phyloP scores from a whole-genome alignment of 2,329 filamentous ascomycete species.

The Metarhizium robertsii region DNA sequence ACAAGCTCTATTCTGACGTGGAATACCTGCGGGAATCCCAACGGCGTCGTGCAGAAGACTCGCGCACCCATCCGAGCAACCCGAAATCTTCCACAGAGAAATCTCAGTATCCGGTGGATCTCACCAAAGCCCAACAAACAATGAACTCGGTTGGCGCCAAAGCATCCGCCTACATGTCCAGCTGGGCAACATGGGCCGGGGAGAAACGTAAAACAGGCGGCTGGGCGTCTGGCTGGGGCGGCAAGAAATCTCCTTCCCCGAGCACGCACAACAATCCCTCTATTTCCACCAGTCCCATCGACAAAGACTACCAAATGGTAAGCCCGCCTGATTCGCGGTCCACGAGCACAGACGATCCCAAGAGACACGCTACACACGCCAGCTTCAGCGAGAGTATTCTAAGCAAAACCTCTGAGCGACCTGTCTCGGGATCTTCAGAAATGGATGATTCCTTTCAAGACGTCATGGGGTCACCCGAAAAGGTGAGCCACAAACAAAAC shows the following conservation, averaged over 20 bases:
- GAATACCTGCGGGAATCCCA: conserved; percentile 49
- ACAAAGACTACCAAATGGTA: conserved; percentile 27
- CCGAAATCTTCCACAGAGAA: conserved; percentile 6
- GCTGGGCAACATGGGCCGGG: conserved; percentile 61
- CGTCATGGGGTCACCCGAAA: neutral
- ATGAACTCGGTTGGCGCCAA: conserved; percentile 41
- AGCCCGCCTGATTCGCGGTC: conserved; percentile 19
- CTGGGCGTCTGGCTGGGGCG: conserved; percentile 32
- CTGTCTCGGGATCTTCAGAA: neutral
- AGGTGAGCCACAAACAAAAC: conserved; percentile 1
- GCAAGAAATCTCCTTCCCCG: conserved; percentile 18
- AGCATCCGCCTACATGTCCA: conserved; percentile 56
- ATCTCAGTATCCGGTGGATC: conserved; percentile 14
- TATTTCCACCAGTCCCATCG: conserved; percentile 26
- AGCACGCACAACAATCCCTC: conserved; percentile 14
- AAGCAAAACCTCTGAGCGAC: conserved; percentile 4
- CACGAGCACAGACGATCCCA: conserved; percentile 18
- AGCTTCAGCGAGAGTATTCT: conserved; percentile 12
- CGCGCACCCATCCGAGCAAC: conserved; percentile 10
- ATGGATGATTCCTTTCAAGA: neutral
- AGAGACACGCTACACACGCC: conserved; percentile 25
- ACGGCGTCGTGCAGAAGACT: conserved; percentile 31
- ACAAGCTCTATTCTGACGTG: conserved; percentile 82
- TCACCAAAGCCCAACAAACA: conserved; percentile 35
- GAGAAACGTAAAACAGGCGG: conserved; percentile 61